phyloP scores from a whole-genome alignment of 1,139 yeast genomes.

The Geotrichum carabidarum region DNA sequence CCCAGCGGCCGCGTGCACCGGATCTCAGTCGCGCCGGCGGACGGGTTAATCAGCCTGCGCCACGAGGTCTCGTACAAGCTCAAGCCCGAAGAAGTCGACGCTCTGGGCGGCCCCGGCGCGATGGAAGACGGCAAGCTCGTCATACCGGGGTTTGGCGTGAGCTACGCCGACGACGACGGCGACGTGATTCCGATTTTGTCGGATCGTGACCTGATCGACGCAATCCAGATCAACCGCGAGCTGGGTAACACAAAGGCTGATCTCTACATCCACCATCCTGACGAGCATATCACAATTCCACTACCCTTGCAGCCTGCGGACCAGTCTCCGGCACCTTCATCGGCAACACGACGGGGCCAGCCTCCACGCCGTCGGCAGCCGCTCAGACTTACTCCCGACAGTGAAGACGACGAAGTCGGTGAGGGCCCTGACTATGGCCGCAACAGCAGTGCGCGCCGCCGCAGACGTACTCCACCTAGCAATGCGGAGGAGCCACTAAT shows the following conservation, averaged over 20 bases:
- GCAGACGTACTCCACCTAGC: constrained; percentile 22
- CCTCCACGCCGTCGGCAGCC: background rate
- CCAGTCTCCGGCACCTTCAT: constrained; percentile 18
- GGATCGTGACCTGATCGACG: constrained; percentile 66
- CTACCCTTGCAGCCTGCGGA: constrained; percentile 13
- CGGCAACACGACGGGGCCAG: constrained; percentile 2
- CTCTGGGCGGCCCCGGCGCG: constrained; percentile 40
- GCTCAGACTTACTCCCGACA: background rate
- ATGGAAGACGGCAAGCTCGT: constrained; percentile 30
- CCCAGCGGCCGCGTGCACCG: constrained; percentile 73
- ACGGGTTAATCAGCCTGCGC: constrained; percentile 47
- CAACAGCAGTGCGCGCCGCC: constrained; percentile 17
- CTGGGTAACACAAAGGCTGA: constrained; percentile 61
- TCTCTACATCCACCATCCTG: constrained; percentile 65
- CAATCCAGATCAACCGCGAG: constrained; percentile 52
- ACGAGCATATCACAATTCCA: constrained; percentile 40
- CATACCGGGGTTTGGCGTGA: constrained; percentile 52
- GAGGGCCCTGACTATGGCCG: constrained; percentile 12
- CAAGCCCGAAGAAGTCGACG: constrained; percentile 40
- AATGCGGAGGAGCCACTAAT: constrained; percentile 33
- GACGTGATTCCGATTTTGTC: constrained; percentile 75
- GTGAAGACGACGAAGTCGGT: constrained; percentile 1
- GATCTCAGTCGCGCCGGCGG: constrained; percentile 47
- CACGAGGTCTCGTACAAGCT: constrained; percentile 46
- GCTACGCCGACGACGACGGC: constrained; percentile 81